Percentiles rank a stretch among this genome's conserved stretches.
Conservation (phyloP, 441 rosid species). For the Populus tomentosa region DNA sequence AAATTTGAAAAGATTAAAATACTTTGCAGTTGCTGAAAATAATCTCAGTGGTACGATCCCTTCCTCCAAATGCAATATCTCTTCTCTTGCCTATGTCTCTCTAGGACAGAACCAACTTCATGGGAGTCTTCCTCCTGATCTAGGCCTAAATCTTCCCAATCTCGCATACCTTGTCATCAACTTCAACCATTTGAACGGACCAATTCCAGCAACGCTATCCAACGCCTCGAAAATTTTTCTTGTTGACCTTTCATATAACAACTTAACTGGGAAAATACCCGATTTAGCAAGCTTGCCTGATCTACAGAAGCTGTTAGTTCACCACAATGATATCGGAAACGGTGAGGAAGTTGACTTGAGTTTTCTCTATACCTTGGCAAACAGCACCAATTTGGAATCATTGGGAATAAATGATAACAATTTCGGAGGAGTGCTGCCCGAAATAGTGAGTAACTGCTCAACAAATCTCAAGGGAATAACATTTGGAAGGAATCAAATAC, state of each 20-base stretch:
- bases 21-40: background rate
- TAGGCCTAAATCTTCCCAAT: slow-evolving; percentile 10
- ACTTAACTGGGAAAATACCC: background rate
- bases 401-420: background rate
- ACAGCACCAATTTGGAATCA: background rate
- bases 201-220: slow-evolving; percentile 5
- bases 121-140: slow-evolving; percentile 5
- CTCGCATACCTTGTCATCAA: slow-evolving; percentile 4
- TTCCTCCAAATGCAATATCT: slow-evolving; percentile 4
- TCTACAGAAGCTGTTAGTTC: background rate
- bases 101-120: slow-evolving; percentile 1
- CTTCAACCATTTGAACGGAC: background rate
- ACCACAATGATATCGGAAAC: background rate
- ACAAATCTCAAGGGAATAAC: background rate
- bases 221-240: background rate
- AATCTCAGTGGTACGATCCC: slow-evolving; percentile 10
- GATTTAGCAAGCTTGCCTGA: background rate
- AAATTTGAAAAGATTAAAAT: background rate
- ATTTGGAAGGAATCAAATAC: background rate
- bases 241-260: background rate
- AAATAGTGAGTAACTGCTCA: background rate
- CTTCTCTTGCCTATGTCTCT: background rate
- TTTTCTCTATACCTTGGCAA: background rate
- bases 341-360: background rate
- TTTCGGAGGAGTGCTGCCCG: slow-evolving; percentile 1